Evolutionary conservation across 495 filamentous ascomycete genomes (phyloP).

Genomic region (Aspergillus panamensis): DNA sequence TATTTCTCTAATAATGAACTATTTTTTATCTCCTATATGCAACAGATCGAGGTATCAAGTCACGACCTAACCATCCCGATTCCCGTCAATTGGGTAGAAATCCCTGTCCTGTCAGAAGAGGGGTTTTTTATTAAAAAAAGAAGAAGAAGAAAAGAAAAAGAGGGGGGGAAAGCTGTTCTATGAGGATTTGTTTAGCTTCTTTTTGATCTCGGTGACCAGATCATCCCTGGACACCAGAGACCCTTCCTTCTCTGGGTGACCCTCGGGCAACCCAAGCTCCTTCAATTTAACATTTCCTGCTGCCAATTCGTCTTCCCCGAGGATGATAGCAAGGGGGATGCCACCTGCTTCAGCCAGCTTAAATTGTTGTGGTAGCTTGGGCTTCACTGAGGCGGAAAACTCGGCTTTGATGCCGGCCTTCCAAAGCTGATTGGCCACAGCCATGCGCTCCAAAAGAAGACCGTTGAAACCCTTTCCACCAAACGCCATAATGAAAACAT

Average conservation of each 20-base stretch:
- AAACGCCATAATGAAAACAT: slow-evolving; percentile 90
- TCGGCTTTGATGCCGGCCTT: slow-evolving; percentile 79
- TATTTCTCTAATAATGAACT: slow-evolving; percentile 2
- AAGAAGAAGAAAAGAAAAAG: background rate
- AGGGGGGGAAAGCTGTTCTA: background rate
- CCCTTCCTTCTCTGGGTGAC: slow-evolving; percentile 83
- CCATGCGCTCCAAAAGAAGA: slow-evolving; percentile 75
- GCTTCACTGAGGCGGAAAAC: slow-evolving; percentile 75
- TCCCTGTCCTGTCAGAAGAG: background rate
- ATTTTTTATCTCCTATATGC: background rate
- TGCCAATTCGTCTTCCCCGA: slow-evolving; percentile 76
- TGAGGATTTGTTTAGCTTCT: slow-evolving; percentile 8
- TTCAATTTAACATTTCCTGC: slow-evolving; percentile 77
- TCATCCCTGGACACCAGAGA: slow-evolving; percentile 61
- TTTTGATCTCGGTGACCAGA: slow-evolving; percentile 59
- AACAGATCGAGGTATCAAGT: background rate
- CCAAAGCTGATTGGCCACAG: slow-evolving; percentile 69
- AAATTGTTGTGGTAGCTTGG: slow-evolving; percentile 74
- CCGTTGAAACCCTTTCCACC: slow-evolving; percentile 85
- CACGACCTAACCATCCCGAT: background rate
- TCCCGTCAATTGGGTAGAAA: background rate
- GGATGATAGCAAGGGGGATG: slow-evolving; percentile 70
- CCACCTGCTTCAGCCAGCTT: slow-evolving; percentile 69
- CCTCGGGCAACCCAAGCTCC: slow-evolving; percentile 73
- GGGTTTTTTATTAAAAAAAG: background rate